Evolutionary conservation across 345 rosid genomes (phyloP), one percentile per base, ranked within the genome.

Genomic region (Boechera divaricarpa): DNA sequence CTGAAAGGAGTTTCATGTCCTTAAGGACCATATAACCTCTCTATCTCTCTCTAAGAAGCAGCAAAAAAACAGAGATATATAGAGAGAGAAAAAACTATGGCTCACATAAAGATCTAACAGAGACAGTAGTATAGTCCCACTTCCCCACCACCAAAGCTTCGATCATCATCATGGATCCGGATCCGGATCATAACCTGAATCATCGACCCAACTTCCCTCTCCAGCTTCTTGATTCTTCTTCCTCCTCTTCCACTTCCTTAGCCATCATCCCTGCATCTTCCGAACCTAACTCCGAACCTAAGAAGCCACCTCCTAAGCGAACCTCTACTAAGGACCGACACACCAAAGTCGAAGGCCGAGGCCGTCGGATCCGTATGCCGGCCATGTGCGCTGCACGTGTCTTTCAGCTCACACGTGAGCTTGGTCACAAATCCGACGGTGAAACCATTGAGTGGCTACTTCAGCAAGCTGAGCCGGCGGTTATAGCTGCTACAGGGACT

Each of bases 311-410:
- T n/a, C 90, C 96, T 0, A 90, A 89, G 68, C 82, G 98, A 48
- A 73, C 88, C 55, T 86, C 96, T 6, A 86, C 94, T 16, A 92
- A 89, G 64, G 98, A 92, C 82, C 83, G 98, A 54, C 98, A 92
- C 87, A 92, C 98, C 74, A 92, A 92, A 81, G 97, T 92, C 10
- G 96, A 92, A n/a, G 97, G 97, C 44, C 96, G 98, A 0, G 98
- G 98, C 44, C 92, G 98, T 51, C 85, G 98, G 85, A 92, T 92
- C 88, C 93, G 98, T 53, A 93, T 93, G 96, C 98, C 98, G 0
- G 97, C 97, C 35, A 79, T 90, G 52, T 93, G 98, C 54, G 98
- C 98, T 0, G 98, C 97, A 29, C 84, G 98, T 85, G 96, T 93
- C 63, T 93, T 93, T 75, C 98, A 93, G 85, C 85, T 93, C 42